Evolutionary conservation across 805 yeast genomes (phyloP), one percentile per base, ranked within the genome.

Genomic region (Wickerhamiella slavikovae): DNA sequence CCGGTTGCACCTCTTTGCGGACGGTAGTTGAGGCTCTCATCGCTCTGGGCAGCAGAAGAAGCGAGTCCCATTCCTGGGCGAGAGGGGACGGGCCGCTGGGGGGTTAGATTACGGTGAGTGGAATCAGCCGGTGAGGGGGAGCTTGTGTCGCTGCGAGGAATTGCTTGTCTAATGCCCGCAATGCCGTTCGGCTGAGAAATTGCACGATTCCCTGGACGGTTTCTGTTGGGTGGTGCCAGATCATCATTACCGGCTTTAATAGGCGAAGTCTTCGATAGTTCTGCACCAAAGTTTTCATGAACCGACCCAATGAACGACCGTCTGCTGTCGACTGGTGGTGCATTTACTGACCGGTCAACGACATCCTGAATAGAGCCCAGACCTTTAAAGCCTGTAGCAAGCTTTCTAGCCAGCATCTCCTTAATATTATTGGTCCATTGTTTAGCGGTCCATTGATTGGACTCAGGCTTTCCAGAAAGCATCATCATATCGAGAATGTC

Each of bases 391-490:
- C 62, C 63, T n/a, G 57, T 46, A 6, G 57, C 38, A 30, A 71
- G 41, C 42, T 71, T 75, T 12, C 58, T 45, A 24, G 61, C 63
- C 29, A 76, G 45, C 9, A 72, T 43, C 17, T 62, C 65, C 43
- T 70, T 71, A 34, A 74, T 60, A 22, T 60, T 59, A 1, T 38
- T 34, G 37, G 60, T 57, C 89, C 89, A 76, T 19, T 66, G 68
- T n/a, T 57, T 44, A 11, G 58, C 53, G 4, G 62, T 40, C 85
- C 85, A 75, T 22, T 41, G 28, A 22, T 36, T 47, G 29, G 55
- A 49, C 25, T 51, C 62, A 26, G 48, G 48, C 10, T 48, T 37
- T 5, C 49, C 42, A 1, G 48, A 52, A 14, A 71, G 43, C 35
- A 60, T 49, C 17, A 60, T 39, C 20, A 73, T 41, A 38, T 76